A percentile compares a stretch with the other conserved stretches of the same genome.
Conservation (phyloP, 1,139 yeast genomes). For the Ashbya aceris region DNA sequence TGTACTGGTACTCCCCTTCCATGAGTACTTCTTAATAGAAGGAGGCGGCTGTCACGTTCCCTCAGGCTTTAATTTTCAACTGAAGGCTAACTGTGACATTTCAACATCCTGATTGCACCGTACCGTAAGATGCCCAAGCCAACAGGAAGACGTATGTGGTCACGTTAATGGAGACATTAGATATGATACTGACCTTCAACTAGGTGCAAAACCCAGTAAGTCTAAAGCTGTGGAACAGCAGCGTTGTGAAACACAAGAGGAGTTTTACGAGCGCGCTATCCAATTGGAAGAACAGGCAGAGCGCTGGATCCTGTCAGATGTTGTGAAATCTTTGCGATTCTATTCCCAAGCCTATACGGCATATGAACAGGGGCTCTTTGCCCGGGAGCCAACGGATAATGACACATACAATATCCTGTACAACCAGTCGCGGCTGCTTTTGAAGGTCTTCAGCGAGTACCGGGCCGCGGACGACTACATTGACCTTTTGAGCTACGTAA, state of each 20-base stretch:
- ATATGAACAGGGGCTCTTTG: conserved; percentile 22
- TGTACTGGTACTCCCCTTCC: conserved; percentile 3
- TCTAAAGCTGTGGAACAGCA: background rate
- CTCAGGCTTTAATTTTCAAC: background rate
- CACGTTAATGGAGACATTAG: background rate
- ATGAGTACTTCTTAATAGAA: background rate
- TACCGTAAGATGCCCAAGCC: background rate
- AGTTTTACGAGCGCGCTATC: conserved; percentile 26
- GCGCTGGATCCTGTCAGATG: conserved; percentile 29
- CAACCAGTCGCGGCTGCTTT: conserved; percentile 24
- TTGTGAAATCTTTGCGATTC: conserved; percentile 24
- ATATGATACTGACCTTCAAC: background rate
- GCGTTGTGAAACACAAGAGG: conserved; percentile 20
- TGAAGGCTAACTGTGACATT: background rate
- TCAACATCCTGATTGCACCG: background rate
- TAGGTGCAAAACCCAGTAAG: background rate
- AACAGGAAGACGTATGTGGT: background rate
- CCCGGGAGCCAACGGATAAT: conserved; percentile 11
- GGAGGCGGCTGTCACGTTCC: background rate
- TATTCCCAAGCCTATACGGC: conserved; percentile 21
- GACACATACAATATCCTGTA: conserved; percentile 23
- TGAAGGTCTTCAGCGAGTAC: conserved; percentile 25
- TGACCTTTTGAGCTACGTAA: conserved; percentile 23
- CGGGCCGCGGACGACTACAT: conserved; percentile 25
- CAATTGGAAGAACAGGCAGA: conserved; percentile 29